These are phyloP conservation scores for Asclepias syriaca DNA, from an alignment of 257 asterid species.

Conservation along the genomic window DNA sequence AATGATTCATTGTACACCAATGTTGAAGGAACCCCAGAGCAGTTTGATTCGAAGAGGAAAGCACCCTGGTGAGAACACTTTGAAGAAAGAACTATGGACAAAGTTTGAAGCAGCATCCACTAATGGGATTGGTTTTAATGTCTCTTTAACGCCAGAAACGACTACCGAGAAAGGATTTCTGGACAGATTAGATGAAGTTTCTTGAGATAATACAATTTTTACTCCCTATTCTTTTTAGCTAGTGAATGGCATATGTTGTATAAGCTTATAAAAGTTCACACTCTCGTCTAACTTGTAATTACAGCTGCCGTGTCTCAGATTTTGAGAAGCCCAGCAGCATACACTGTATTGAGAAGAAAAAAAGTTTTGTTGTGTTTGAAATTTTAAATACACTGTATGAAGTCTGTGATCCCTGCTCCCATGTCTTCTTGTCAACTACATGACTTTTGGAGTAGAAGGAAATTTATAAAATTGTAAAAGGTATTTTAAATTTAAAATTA, in stretches of 20 bases:
- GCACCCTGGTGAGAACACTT: slow-evolving; percentile 95
- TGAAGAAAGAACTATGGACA: slow-evolving; percentile 86
- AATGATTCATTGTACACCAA: slow-evolving; percentile 56
- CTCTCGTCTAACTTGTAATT: not conserved
- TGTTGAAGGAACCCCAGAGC: slow-evolving; percentile 50
- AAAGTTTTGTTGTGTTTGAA: too few relatives aligned
- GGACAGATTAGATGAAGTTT: slow-evolving; percentile 71
- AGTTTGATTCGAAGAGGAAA: slow-evolving; percentile 36
- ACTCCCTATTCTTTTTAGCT: not conserved
- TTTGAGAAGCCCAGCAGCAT: not conserved
- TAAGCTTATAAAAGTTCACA: not conserved
- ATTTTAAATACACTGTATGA: too few relatives aligned
- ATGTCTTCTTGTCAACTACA: too few relatives aligned
- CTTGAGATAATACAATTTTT: slow-evolving; percentile 22
- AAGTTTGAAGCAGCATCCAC: slow-evolving; percentile 80
- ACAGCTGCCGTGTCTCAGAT: not conserved
- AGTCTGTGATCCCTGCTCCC: too few relatives aligned
- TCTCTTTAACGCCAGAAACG: slow-evolving; percentile 22
- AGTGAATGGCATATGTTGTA: not conserved
- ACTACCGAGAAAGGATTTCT: slow-evolving; percentile 54
- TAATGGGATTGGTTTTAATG: slow-evolving; percentile 31
- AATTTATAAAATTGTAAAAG: too few relatives aligned
- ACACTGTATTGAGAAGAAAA: not conserved
- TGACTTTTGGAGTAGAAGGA: too few relatives aligned
- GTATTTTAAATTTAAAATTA: too few relatives aligned